phyloP scores from a whole-genome alignment of 169 alveolate genomes.

The Eimeria sp. region DNA sequence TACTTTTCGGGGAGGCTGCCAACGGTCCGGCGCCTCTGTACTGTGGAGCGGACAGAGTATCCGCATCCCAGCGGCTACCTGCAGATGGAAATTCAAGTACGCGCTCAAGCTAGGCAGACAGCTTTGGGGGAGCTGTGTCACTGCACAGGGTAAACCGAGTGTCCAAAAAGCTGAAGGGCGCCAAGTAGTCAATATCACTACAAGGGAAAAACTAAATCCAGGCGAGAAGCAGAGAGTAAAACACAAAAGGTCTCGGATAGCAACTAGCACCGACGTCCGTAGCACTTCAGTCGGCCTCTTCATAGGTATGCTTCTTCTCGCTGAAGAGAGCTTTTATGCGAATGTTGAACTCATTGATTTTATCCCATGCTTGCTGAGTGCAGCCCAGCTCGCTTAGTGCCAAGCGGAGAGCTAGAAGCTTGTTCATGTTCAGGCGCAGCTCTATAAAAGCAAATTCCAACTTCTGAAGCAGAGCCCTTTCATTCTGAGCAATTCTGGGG shows the following conservation, averaged over 20 bases:
- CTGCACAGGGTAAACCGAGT: background rate
- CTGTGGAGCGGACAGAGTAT: background rate
- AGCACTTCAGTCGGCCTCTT: background rate
- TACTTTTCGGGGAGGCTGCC: background rate
- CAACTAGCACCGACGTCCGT: background rate
- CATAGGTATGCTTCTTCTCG: background rate
- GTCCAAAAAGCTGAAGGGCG: background rate
- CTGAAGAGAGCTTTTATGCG: background rate
- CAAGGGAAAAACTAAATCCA: background rate
- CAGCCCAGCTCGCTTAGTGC: constrained; percentile 58
- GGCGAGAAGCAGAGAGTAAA: background rate
- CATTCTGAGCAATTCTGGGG: background rate
- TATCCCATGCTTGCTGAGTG: constrained; percentile 23
- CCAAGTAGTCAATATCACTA: background rate
- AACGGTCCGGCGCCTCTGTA: background rate
- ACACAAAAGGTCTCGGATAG: background rate
- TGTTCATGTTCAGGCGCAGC: constrained; percentile 51
- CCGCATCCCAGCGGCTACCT: background rate
- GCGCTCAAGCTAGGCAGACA: background rate
- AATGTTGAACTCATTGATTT: background rate
- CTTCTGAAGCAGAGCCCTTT: constrained; percentile 6
- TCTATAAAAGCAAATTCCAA: constrained; percentile 18
- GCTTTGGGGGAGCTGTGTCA: background rate
- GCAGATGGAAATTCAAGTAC: background rate
- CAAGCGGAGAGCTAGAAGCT: constrained; percentile 29